Base-by-base conservation (phyloP, 495 filamentous ascomycete species). In the Astrothelium subdiscretum region DNA sequence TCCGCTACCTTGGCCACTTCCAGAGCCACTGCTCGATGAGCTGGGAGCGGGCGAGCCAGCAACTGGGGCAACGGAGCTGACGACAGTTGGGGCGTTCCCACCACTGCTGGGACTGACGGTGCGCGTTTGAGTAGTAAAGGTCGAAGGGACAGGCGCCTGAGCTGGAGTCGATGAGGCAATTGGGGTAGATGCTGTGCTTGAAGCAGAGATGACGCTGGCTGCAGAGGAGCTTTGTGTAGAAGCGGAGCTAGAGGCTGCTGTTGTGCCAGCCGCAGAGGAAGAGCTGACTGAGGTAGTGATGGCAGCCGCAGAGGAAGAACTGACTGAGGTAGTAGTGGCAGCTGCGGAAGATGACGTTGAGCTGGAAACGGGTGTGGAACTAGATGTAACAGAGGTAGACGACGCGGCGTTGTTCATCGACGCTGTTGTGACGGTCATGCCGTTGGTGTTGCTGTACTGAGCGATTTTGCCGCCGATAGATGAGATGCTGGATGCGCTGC, bases 401-500 rank as follows among this genome's bases (percentile, higher is more conserved):
- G 43, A 48, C 11, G 22, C 12, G 20, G 48, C 48, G 24, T 3
- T 27, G 24, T 3, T 54, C 48, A 54, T 54, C 48, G 48, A 54
- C 20, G 48, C 48, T 3, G 48, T 54, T 8, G 48, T 27, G 20
- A 54, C 48, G 2, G 22, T 54, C 24, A 54, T 4, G 48, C 48
- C 48, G 20, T 54, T 54, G 48, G 29, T 54, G 48, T 29, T 54
- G 48, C 48, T 54, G 48, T 54, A 54, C 24, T 54, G 22, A 29
- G 48, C 48, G 64, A 92, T 68, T 61, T 79, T 82, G 59, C 89
- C 91, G 58, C 84, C 87, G 18, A 83, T 76, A 18, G 92, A 81
- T 62, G 80, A 78, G 75, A 98, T 97, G 63, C 85, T 89, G 64
- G 85, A 66, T 86, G 87, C 96, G 26, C 79, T 81, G 48, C 94